Evolutionary conservation across 148 eudicot species (phyloP).

Genomic region (Nepenthes mirabilis): DNA sequence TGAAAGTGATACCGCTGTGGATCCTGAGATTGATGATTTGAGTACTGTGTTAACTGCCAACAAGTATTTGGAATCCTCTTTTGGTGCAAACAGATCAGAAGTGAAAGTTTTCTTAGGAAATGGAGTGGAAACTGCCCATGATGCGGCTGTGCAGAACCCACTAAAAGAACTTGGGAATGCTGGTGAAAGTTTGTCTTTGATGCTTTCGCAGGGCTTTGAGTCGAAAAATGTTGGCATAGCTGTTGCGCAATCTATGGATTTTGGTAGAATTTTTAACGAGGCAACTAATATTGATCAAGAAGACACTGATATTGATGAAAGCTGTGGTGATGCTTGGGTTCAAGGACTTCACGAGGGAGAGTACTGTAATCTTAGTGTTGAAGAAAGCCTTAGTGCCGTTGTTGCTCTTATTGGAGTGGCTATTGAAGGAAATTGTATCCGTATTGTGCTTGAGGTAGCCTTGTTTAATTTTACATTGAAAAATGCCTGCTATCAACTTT

Average conservation of each 20-base stretch:
- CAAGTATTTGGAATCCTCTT: conserved; percentile 18
- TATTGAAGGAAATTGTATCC: conserved; percentile 82
- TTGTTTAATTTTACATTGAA: not conserved
- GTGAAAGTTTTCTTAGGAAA: conserved; percentile 15
- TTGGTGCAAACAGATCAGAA: conserved; percentile 16
- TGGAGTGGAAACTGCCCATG: conserved; percentile 16
- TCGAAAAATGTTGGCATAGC: conserved; percentile 17
- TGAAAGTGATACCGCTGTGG: conserved; percentile 79
- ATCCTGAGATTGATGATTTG: conserved; percentile 69
- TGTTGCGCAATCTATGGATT: conserved; percentile 22
- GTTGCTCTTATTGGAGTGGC: conserved; percentile 74
- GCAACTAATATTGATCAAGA: conserved; percentile 28
- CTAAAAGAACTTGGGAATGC: conserved; percentile 9
- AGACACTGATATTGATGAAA: conserved; percentile 55
- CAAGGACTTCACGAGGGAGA: conserved; percentile 82
- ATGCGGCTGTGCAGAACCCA: conserved; percentile 11
- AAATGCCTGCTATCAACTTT: not conserved
- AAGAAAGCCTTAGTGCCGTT: conserved; percentile 84
- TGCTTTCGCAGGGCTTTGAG: conserved; percentile 20
- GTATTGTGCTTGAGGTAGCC: conserved; percentile 57
- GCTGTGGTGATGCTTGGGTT: conserved; percentile 73
- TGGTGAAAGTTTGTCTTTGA: conserved; percentile 15
- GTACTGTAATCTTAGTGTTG: conserved; percentile 68
- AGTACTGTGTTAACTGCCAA: conserved; percentile 27
- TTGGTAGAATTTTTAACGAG: conserved; percentile 16